Base-by-base conservation (phyloP, 805 yeast genomes). In the Starmerella bacillaris region DNA sequence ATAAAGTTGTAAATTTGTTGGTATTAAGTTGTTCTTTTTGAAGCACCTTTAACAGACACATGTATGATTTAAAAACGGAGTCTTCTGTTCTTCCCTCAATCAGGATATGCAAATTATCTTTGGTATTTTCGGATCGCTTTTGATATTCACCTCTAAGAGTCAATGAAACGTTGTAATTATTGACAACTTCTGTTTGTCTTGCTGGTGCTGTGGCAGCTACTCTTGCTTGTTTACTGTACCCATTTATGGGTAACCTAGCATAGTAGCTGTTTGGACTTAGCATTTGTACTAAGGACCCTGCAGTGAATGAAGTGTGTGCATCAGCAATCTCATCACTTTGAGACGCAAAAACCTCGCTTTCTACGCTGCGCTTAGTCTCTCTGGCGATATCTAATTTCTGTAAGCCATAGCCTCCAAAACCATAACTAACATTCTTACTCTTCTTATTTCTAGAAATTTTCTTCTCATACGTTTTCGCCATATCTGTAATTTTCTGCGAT, bases 371-470 rank as follows among this genome's bases (percentile, higher is more conserved):
- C 76, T 21, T 64, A 38, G 36, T 59, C 60, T 40, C 68, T 59
- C 31, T 65, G 61, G 32, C 61, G 61, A 29, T 70, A 40, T 79
- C 84, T 28, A 84, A 58, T 42, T 75, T 76, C 30, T 75, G 86
- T 35, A 84, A 61, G 2, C 96, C 96, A 45, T 78, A 75, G 16
- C 98, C 98, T 3, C 94, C 92, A 59, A 83, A 89, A 0, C 98
- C 98, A 92, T 94, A 2, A 59, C 51, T 42, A 72, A 71, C 40
- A 79, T 62, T 55, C n/a, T 20, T 17, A 2, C 28, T 27, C n/a
- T n/a, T n/a, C 4, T 21, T 18, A 8, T 21, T 7, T 22, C 24
- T 8, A 11, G 20, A 8, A 4, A 9, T 19, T 15, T 33, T 47
- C 3, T 60, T 55, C 1, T 78, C 72, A 21, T 51, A 83, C 61